Conservation (phyloP, 345 rosid genomes). For the Gynandropsis gynandra region DNA sequence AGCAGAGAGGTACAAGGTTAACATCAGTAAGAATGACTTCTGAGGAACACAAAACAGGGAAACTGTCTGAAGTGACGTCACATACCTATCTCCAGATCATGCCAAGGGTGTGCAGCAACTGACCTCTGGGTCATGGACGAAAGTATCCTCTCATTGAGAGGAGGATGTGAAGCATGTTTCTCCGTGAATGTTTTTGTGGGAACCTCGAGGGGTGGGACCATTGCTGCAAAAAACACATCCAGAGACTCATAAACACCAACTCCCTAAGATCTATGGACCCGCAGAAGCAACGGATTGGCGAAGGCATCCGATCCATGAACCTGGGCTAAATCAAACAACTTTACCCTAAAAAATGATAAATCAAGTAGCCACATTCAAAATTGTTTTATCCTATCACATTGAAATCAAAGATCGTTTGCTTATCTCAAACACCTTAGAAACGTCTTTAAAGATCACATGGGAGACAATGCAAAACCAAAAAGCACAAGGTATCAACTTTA, state of each 20-base stretch:
- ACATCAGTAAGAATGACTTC: not conserved
- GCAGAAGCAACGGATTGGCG: not conserved
- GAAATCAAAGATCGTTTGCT: not conserved
- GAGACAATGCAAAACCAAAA: too few relatives aligned
- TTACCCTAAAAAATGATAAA: too few relatives aligned
- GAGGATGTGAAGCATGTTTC: slow-evolving; percentile 44
- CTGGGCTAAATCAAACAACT: not conserved
- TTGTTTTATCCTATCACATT: too few relatives aligned
- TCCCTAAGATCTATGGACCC: slow-evolving; percentile 1
- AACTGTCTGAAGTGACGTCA: slow-evolving; percentile 14
- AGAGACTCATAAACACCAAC: slow-evolving; percentile 8
- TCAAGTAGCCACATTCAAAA: too few relatives aligned
- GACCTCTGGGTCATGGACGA: slow-evolving; percentile 88
- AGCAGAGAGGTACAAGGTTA: slow-evolving; percentile 1
- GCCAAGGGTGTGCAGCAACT: slow-evolving; percentile 98
- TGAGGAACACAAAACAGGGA: slow-evolving; percentile 1
- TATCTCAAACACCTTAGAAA: not conserved
- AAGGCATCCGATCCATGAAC: not conserved
- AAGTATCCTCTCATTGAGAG: slow-evolving; percentile 90
- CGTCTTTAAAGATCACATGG: too few relatives aligned
- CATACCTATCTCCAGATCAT: slow-evolving; percentile 94
- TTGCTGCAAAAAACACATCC: slow-evolving; percentile 32
- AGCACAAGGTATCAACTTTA: too few relatives aligned
- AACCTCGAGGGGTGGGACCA: slow-evolving; percentile 66
- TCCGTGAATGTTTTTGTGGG: slow-evolving; percentile 26